These are phyloP conservation scores for Arbutus unedo DNA, from an alignment of 148 eudicot genomes.

Conservation along the genomic window DNA sequence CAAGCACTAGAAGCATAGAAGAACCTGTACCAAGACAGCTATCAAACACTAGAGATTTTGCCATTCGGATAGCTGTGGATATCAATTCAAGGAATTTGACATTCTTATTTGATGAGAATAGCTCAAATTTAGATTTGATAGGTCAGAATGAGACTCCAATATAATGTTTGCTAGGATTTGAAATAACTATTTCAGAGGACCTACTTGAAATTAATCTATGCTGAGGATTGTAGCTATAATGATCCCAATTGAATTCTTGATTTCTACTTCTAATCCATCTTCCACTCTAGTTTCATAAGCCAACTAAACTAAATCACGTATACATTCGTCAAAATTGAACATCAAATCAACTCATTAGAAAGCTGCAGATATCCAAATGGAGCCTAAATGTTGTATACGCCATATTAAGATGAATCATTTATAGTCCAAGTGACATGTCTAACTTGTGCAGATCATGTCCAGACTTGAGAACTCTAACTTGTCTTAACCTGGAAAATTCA, in stretches of 20 bases:
- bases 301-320: not conserved
- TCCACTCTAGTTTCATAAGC: not conserved
- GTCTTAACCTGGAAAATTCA: not conserved
- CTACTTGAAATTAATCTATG: not conserved
- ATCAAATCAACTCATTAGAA: not conserved
- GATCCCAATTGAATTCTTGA: not conserved
- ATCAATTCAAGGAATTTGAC: not conserved
- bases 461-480: not conserved
- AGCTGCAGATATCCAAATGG: not conserved
- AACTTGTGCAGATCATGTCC: not conserved
- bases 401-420: not conserved
- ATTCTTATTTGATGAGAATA: not conserved
- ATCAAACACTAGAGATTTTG: not conserved
- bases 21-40: slow-evolving; percentile 25
- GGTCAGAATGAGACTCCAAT: not conserved
- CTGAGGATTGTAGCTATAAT: not conserved
- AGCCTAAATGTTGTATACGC: not conserved
- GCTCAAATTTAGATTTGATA: not conserved
- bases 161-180: not conserved
- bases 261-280: not conserved
- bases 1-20: slow-evolving; percentile 62
- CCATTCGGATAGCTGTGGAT: not conserved
- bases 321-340: not conserved
- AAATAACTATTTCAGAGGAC: not conserved
- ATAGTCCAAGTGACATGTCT: not conserved